phyloP scores from a whole-genome alignment of 345 rosid species.

The Corchorus capsularis region DNA sequence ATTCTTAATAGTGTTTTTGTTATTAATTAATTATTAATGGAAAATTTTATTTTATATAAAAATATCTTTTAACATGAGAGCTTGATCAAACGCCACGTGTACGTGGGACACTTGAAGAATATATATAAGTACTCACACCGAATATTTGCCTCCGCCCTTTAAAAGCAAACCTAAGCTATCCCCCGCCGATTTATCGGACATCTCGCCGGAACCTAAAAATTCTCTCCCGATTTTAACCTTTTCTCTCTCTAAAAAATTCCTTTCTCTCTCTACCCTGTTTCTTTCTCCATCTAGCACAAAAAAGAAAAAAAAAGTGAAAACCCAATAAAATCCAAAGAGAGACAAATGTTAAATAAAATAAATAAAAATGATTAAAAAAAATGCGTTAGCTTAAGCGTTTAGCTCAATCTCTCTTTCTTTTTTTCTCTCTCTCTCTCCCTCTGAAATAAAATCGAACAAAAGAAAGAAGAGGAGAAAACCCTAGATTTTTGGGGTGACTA shows the following conservation, averaged over 20 bases:
- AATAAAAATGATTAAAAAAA: background rate
- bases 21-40: too few relatives aligned
- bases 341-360: background rate
- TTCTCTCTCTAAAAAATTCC: background rate
- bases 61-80: background rate
- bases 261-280: constrained; percentile 23
- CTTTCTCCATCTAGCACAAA: constrained; percentile 19
- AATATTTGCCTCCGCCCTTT: background rate
- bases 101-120: background rate
- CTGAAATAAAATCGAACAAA: background rate
- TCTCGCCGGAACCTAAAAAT: constrained; percentile 18
- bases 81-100: constrained; percentile 5
- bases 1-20: too few relatives aligned
- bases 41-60: too few relatives aligned
- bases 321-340: constrained; percentile 22
- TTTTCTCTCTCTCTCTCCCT: background rate
- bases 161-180: constrained; percentile 11
- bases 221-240: constrained; percentile 6
- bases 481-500: constrained; percentile 18
- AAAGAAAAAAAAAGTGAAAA: constrained; percentile 1
- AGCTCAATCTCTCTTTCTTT: constrained; percentile 5
- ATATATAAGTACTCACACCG: background rate
- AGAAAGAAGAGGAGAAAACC: constrained; percentile 13
- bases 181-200: constrained; percentile 36
- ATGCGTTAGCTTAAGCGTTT: constrained; percentile 17